phyloP scores from a whole-genome alignment of 805 yeast genomes.

The Zygosaccharomyces rouxii region DNA sequence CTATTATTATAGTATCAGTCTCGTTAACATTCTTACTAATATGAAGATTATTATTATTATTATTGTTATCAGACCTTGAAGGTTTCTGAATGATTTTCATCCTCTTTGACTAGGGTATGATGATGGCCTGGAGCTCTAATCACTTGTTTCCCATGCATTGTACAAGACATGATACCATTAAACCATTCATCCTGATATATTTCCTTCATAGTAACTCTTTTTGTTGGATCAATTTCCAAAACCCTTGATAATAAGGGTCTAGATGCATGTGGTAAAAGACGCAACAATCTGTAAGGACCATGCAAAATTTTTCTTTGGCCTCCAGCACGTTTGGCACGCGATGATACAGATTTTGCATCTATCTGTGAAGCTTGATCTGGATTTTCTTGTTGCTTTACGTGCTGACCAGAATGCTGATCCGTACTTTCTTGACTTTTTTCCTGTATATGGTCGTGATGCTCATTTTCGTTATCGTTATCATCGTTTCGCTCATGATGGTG shows the following conservation, averaged over 20 bases:
- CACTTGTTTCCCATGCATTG: slow-evolving; percentile 41
- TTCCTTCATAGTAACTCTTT: slow-evolving; percentile 64
- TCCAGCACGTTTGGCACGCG: slow-evolving; percentile 11
- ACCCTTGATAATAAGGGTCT: slow-evolving; percentile 69
- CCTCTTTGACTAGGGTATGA: slow-evolving; percentile 47
- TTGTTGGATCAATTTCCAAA: slow-evolving; percentile 54
- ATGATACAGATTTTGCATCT: slow-evolving; percentile 19
- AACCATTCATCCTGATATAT: slow-evolving; percentile 72
- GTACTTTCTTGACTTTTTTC: slow-evolving; percentile 9
- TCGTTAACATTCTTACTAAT: not conserved
- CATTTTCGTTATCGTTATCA: not conserved
- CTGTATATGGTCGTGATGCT: slow-evolving; percentile 3
- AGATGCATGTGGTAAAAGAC: slow-evolving; percentile 77
- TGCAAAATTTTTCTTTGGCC: slow-evolving; percentile 54
- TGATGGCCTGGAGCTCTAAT: slow-evolving; percentile 46
- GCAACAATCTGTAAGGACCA: slow-evolving; percentile 78
- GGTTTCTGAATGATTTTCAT: slow-evolving; percentile 42
- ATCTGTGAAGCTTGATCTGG: not conserved
- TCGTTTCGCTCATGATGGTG: slow-evolving; percentile 5
- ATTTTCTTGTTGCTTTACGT: not conserved
- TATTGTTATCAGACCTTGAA: slow-evolving; percentile 34
- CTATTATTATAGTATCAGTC: too few species aligned
- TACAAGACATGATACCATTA: slow-evolving; percentile 55
- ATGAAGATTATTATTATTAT: not conserved
- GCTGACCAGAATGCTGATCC: not conserved